phyloP scores from a whole-genome alignment of 202 grass and related monocot species.

The Digitaria exilis region DNA sequence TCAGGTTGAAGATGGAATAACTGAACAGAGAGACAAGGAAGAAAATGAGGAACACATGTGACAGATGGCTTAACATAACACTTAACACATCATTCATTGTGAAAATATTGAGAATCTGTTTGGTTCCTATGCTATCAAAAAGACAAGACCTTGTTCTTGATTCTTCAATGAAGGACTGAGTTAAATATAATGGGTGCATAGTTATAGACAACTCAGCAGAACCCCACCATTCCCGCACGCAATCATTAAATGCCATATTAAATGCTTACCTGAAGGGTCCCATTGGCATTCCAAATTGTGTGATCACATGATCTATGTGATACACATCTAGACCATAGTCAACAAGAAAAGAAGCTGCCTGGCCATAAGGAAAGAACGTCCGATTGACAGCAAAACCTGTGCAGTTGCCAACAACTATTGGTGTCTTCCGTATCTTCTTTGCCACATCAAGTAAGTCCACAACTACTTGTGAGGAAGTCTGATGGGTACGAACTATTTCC shows the following conservation, averaged over 20 bases:
- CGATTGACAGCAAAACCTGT: conserved; percentile 84
- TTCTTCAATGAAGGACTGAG: conserved; percentile 9
- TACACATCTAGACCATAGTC: conserved; percentile 81
- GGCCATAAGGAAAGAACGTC: conserved; percentile 82
- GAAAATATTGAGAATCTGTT: conserved; percentile 23
- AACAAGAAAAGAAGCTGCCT: conserved; percentile 69
- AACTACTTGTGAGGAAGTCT: conserved; percentile 74
- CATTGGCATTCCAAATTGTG: conserved; percentile 92
- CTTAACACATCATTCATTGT: not conserved
- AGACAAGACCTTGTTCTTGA: not conserved
- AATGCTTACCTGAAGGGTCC: conserved; percentile 78
- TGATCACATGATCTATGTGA: conserved; percentile 58
- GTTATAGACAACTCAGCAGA: not conserved
- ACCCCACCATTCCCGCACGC: not conserved
- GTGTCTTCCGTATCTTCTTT: conserved; percentile 76
- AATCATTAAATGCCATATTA: not conserved
- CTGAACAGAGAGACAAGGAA: not conserved
- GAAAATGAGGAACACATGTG: not conserved
- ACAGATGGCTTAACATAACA: conserved; percentile 11
- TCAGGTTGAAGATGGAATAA: conserved; percentile 23
- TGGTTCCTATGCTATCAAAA: not conserved
- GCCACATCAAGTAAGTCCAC: conserved; percentile 76
- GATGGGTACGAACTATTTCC: conserved; percentile 78
- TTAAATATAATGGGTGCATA: not conserved
- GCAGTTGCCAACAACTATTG: conserved; percentile 80